A percentile compares a stretch with the other conserved stretches of the same genome.
Conservation (phyloP, 495 filamentous ascomycete species). For the Apiosordaria backusii region DNA sequence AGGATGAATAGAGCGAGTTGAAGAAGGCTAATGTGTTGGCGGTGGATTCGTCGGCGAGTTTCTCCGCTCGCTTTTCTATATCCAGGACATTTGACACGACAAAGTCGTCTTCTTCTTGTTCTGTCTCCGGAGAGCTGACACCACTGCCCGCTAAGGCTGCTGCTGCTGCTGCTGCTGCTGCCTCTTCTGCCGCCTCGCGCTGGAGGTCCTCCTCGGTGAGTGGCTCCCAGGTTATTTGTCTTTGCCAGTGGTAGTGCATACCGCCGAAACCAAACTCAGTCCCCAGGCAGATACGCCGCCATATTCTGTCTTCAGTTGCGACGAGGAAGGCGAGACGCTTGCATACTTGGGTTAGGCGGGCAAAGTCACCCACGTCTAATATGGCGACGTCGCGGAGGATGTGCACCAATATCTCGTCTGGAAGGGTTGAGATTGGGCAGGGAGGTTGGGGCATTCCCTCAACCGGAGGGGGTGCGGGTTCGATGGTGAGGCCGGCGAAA, state of each 20-base stretch:
- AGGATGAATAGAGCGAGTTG: slow-evolving; percentile 42
- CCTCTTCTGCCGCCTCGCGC: slow-evolving; percentile 16
- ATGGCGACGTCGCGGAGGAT: slow-evolving; percentile 61
- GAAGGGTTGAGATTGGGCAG: slow-evolving; percentile 73
- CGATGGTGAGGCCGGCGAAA: slow-evolving; percentile 66
- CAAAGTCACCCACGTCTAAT: slow-evolving; percentile 73
- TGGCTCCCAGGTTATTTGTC: slow-evolving; percentile 59
- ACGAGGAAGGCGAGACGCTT: slow-evolving; percentile 84
- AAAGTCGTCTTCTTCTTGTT: slow-evolving; percentile 8
- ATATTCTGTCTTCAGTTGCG: slow-evolving; percentile 80
- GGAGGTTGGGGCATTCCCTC: slow-evolving; percentile 66
- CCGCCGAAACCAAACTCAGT: slow-evolving; percentile 70
- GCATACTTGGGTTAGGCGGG: slow-evolving; percentile 77
- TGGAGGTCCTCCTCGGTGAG: slow-evolving; percentile 42
- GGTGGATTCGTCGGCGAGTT: slow-evolving; percentile 29
- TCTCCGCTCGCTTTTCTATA: slow-evolving; percentile 26
- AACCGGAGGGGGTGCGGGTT: slow-evolving; percentile 47
- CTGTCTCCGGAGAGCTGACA: not conserved
- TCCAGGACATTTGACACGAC: slow-evolving; percentile 22
- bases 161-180: slow-evolving; percentile 6
- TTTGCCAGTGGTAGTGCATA: slow-evolving; percentile 80
- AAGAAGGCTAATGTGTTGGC: slow-evolving; percentile 40
- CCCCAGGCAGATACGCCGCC: slow-evolving; percentile 71
- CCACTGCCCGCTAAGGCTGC: slow-evolving; percentile 9
- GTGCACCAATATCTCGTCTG: slow-evolving; percentile 73